A percentile compares a stretch with the other conserved stretches of the same genome.
phyloP scores from a whole-genome alignment of 768 basidiomycete species.

The Boletellus sp. region DNA sequence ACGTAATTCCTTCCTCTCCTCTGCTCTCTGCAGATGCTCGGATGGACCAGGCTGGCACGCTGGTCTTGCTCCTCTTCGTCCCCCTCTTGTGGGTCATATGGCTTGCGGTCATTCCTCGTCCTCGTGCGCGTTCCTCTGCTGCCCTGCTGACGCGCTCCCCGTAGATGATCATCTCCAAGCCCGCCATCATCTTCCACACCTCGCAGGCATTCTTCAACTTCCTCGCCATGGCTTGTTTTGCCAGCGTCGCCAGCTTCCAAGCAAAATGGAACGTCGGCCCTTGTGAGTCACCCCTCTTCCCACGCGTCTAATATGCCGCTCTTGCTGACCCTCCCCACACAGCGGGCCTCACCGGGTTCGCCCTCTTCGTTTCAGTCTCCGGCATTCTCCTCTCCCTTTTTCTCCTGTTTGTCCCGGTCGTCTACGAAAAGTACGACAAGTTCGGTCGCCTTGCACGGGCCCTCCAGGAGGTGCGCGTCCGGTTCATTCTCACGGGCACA shows the following conservation, averaged over 20 bases:
- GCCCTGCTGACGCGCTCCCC: conserved; percentile 15
- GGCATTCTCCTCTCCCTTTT: conserved; percentile 72
- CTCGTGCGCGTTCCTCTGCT: conserved; percentile 3
- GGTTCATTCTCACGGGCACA: conserved; percentile 74
- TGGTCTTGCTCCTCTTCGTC: conserved; percentile 62
- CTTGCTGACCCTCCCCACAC: conserved; percentile 13
- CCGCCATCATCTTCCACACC: conserved; percentile 69
- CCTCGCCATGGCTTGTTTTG: conserved; percentile 87
- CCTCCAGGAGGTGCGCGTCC: conserved; percentile 76
- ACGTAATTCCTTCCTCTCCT: conserved; percentile 30
- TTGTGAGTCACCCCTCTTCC: conserved; percentile 53
- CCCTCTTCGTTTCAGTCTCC: conserved; percentile 72
- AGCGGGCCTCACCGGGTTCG: conserved; percentile 88
- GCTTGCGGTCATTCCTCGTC: conserved; percentile 55
- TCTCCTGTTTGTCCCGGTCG: conserved; percentile 72
- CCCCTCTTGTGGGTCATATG: conserved; percentile 63
- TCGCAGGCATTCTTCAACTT: conserved; percentile 92
- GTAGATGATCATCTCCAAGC: conserved; percentile 87
- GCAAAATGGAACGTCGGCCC: conserved; percentile 80
- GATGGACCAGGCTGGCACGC: conserved; percentile 42
- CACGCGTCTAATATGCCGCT: background rate
- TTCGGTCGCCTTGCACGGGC: conserved; percentile 73
- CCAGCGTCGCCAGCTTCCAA: conserved; percentile 85
- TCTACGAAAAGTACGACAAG: conserved; percentile 85
- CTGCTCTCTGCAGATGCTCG: conserved; percentile 31